Base-by-base conservation (phyloP, 768 basidiomycete species). In the Boletus edulis region DNA sequence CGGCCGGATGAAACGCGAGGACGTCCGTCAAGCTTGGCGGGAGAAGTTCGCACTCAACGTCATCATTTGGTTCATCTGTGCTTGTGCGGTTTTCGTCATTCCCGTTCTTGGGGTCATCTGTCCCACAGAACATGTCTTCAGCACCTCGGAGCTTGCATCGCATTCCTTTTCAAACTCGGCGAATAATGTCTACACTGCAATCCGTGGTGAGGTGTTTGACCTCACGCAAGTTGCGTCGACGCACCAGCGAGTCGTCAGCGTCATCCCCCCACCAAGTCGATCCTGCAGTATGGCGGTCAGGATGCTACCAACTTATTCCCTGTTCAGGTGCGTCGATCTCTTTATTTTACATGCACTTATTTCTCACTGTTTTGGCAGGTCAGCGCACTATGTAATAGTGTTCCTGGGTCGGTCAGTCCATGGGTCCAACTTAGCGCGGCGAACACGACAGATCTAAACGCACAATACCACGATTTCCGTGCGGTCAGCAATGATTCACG, bases 401-500 rank as follows among this genome's bases (percentile, higher is more conserved):
- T n/a, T n/a, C n/a, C n/a, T n/a, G n/a, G n/a, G n/a, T n/a, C n/a
- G n/a, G n/a, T n/a, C n/a, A n/a, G n/a, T n/a, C n/a, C n/a, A n/a
- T n/a, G n/a, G n/a, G n/a, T n/a, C n/a, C n/a, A n/a, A n/a, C n/a
- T n/a, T n/a, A n/a, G n/a, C n/a, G n/a, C n/a, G n/a, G n/a, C n/a
- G n/a, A n/a, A n/a, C n/a, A n/a, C n/a, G n/a, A n/a, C n/a, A n/a
- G n/a, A n/a, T n/a, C n/a, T n/a, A n/a, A n/a, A n/a, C n/a, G n/a
- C n/a, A n/a, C n/a, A 84, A 63, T 99, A 98, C 69, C 97, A 98
- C 69, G 96, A 99, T 68, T 99, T 99, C 83, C 89, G 96, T 17
- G 87, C 86, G 0, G 86, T 78, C 67, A 88, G 87, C 35, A 89
- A 86, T 55, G 96, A 98, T 65, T 87, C 88, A 0, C 83, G 97